Evolutionary conservation across 164 flowering plant species (phyloP), one percentile per base, ranked within the genome.

Genomic region (Aristolochia fimbriata): DNA sequence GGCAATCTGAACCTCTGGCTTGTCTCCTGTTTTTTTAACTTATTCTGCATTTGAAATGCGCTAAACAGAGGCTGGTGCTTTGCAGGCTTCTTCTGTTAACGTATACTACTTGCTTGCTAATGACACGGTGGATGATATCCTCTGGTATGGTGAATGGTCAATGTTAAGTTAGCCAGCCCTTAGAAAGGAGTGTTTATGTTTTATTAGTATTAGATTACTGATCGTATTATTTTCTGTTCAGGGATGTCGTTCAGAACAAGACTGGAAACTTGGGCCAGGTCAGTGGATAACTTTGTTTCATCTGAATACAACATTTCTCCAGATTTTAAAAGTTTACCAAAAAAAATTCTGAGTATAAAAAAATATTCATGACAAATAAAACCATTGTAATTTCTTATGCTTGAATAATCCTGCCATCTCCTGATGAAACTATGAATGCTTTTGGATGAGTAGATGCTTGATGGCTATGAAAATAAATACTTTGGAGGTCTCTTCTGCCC

Each of bases 171-270:
- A 37, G 43, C 43, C 43, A 5, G 10, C 43, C 43, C 43, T 37
- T 37, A 37, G 8, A 37, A 37, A 7, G 4, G 43, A 3, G 12
- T 37, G 4, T 37, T 10, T 37, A 7, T 37, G 11, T 37, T 37
- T 37, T 37, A 37, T 7, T 10, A 37, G 43, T 37, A 6, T 37
- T 21, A 21, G 47, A 22, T 9, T 60, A 37, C 51, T 33, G 37
- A 60, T 51, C 10, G 30, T 11, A 47, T 12, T 25, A 57, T 54
- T 47, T 62, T 57, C 58, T 63, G 10, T 51, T 46, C 76, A 89
- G 96, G 97, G 98, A 90, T 76, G 94, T 84, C 43, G 87, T 93
- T 58, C 98, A 89, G 81, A 80, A 76, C 86, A 93, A 93, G 79
- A 64, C 90, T 76, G 98, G 89, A 63, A 93, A 87, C 57, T 62